phyloP scores from a whole-genome alignment of 2,329 filamentous ascomycete genomes.

The Colletotrichum siamense region DNA sequence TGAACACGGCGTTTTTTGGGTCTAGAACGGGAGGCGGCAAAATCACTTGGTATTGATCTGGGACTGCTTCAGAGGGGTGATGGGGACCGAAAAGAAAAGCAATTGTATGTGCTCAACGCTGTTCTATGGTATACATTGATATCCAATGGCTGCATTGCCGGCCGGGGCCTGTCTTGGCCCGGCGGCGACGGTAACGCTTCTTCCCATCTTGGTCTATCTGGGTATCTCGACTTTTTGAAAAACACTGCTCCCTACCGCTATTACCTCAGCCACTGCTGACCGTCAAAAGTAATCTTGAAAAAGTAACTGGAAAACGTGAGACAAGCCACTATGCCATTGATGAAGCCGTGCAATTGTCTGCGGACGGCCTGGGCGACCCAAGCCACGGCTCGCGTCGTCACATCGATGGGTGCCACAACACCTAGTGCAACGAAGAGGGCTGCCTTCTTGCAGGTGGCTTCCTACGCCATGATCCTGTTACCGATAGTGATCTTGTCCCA shows the following conservation, averaged over 20 bases:
- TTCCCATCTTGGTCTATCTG: slow-evolving; percentile 17
- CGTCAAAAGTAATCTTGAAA: neutral
- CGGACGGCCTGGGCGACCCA: neutral
- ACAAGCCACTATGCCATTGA: neutral
- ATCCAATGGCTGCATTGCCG: slow-evolving; percentile 13
- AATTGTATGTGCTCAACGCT: slow-evolving; percentile 8
- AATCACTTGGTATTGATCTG: neutral
- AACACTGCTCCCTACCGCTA: neutral
- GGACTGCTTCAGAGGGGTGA: neutral
- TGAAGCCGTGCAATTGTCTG: neutral
- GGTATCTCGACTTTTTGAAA: slow-evolving; percentile 20
- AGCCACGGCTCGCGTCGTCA: neutral
- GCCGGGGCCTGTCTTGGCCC: neutral
- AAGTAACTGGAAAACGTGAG: neutral
- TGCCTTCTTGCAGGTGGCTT: neutral
- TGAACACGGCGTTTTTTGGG: slow-evolving; percentile 16
- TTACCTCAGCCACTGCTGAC: neutral
- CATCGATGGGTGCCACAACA: neutral
- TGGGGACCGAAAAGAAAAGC: neutral
- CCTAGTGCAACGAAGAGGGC: neutral
- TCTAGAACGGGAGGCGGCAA: neutral
- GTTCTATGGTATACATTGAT: slow-evolving; percentile 18
- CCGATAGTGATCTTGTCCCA: slow-evolving; percentile 50
- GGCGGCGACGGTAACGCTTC: neutral
- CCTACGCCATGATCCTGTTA: slow-evolving; percentile 29